Evolutionary conservation across 2,329 filamentous ascomycete genomes (phyloP), one percentile per base, ranked within the genome.

Genomic region (Phaeosphaeriaceae sp.): DNA sequence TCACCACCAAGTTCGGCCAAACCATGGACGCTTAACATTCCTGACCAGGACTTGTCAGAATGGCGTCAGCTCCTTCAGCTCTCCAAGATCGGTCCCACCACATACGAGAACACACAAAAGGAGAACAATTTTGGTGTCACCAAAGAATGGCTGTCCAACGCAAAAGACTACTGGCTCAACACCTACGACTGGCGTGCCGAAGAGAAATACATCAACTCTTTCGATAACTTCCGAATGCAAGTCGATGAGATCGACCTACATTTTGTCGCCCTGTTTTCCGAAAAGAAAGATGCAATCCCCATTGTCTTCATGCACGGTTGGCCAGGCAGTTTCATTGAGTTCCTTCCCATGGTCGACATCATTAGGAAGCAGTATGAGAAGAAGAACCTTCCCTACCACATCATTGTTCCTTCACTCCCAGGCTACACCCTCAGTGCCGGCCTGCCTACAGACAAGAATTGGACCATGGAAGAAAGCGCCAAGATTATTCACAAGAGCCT

Each of bases 291-390:
- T 61, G 86, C 85, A 0, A 75, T 83, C 7, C 86, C 86, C 0
- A 67, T 88, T 17, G 60, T 83, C 2, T 78, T 86, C 51, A 69
- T 85, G 56, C 85, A 88, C 63, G 86, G 86, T 27, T 88, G 85
- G 84, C 86, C 85, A 0, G 76, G 76, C 9, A 81, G 78, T 9
- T 85, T 88, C 58, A 69, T 85, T 4, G 87, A 89, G 62, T 88
- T 88, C 65, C 69, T 88, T 7, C 81, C 80, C 1, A 78, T 86
- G 44, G 69, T 87, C 45, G 68, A 78, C 1, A 47, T 83, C 11
- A 70, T 88, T 5, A 72, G 68, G 41, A 65, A 76, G 9, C 82
- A 82, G 57, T 87, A 86, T 63, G 77, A 79, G 0, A 76, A 83
- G 0, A 74, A 81, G 1, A 76, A 78, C 2, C 72, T 87, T 21